Evolutionary conservation across 2,329 filamentous ascomycete species (phyloP), one percentile per base, ranked within the genome.

Genomic region (Myriosclerotinia duriaeana): DNA sequence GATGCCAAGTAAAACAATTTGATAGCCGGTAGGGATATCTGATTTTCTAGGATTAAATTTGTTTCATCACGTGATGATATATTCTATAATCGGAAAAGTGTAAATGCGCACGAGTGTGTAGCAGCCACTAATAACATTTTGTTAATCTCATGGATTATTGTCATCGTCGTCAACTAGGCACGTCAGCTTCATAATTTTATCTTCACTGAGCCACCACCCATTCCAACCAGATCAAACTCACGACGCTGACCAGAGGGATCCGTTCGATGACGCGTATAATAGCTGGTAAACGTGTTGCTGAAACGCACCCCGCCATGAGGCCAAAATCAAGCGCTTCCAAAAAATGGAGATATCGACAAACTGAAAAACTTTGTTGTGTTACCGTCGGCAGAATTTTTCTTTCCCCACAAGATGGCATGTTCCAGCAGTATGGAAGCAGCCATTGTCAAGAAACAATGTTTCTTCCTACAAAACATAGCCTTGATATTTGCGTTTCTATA

Each of bases 171-270:
- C 3, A 42, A 42, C 9, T 42, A 12, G 40, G 40, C 40, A 12
- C 12, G 40, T 44, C 40, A 44, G 40, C 40, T 44, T n/a, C 44
- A 48, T 48, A 46, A 20, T n/a, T n/a, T 48, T 50, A 17, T 50
- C n/a, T 38, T 60, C 26, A 5, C 52, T 22, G 34, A 56, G 61
- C 38, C 61, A 56, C 26, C 61, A 56, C 38, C 17, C 38, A 64
- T 64, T 64, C 61, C 52, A 42, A 5, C 8, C 5, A 17, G 6
- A 12, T 7, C 20, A 17, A 38, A 26, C 4, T 48, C 26, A 11
- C 20, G 17, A 48, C 4, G 9, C 14, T 17, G 5, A 17, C 6
- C 30, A 36, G 30, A 48, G 6, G 9, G 30, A 22, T 11, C 17
- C 30, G 4, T 15, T 22, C 22, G 11, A 11, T 48, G 26, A 36